A percentile compares a stretch with the other conserved stretches of the same genome.
These are phyloP conservation scores for Sorghum bicolor DNA, from an alignment of 176 grass and related monocot species.

Conservation along the genomic window DNA sequence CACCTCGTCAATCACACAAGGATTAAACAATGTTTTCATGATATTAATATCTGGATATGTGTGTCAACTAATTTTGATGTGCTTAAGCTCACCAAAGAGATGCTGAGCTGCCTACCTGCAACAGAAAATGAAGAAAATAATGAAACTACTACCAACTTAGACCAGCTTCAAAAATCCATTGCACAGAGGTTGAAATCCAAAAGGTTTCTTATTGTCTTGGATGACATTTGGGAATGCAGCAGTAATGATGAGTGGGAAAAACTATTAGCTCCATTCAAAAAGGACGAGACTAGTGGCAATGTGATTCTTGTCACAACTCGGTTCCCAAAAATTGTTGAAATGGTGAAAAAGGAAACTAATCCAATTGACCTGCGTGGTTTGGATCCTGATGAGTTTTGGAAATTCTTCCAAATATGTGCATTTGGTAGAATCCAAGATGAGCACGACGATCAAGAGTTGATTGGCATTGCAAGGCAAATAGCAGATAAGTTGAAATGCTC, in stretches of 20 bases:
- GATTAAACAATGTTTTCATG: background rate
- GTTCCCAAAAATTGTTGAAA: background rate
- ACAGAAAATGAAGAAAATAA: background rate
- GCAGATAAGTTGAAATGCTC: background rate
- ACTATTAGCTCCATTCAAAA: background rate
- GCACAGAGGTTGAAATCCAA: background rate
- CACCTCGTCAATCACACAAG: background rate
- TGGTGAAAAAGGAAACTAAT: background rate
- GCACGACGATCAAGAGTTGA: background rate
- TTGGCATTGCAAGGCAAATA: background rate
- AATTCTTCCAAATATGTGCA: constrained; percentile 12
- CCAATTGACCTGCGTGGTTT: background rate
- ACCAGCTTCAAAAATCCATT: background rate
- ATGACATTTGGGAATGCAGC: constrained; percentile 29
- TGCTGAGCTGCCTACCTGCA: background rate
- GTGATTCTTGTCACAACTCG: constrained; percentile 30
- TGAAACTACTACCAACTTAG: background rate
- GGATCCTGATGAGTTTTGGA: background rate
- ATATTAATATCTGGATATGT: constrained; percentile 9
- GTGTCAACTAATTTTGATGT: constrained; percentile 40
- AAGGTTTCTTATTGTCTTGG: constrained; percentile 17
- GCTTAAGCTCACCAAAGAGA: constrained; percentile 8
- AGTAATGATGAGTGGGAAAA: background rate
- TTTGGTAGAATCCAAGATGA: background rate
- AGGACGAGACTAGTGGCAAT: background rate